Conservation (phyloP, 495 filamentous ascomycete species). For the Annulohypoxylon moriforme region DNA sequence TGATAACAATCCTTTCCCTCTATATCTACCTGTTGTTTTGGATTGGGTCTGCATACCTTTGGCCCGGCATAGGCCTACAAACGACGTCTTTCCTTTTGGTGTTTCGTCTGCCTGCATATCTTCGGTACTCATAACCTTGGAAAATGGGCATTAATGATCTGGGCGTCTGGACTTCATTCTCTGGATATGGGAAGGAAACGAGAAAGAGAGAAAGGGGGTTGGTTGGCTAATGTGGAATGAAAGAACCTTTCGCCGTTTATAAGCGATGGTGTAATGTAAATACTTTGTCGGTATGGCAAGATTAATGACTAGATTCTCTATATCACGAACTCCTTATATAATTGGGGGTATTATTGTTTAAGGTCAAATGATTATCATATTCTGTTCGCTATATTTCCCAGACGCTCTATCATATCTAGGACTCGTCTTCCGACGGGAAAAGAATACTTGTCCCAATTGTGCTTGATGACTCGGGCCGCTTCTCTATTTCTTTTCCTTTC, state of each 20-base stretch:
- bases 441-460: conserved; percentile 31
- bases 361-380: not conserved
- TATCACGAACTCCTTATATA: not conserved
- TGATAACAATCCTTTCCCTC: not conserved
- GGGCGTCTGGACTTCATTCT: not conserved
- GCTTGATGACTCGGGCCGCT: conserved; percentile 1
- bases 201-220: not conserved
- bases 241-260: not conserved
- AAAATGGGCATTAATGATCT: not conserved
- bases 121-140: not conserved
- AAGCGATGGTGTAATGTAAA: conserved; percentile 4
- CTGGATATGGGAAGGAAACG: not conserved
- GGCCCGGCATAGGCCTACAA: not conserved
- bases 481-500: not conserved
- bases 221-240: conserved; percentile 5
- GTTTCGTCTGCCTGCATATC: not conserved
- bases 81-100: not conserved
- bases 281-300: not conserved
- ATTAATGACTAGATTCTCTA: conserved; percentile 20
- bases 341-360: not conserved
- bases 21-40: not conserved
- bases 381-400: not conserved
- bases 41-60: not conserved
- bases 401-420: not conserved
- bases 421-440: conserved; percentile 31